Conservation (phyloP, 805 yeast genomes). For the Candida yuanshanica region DNA sequence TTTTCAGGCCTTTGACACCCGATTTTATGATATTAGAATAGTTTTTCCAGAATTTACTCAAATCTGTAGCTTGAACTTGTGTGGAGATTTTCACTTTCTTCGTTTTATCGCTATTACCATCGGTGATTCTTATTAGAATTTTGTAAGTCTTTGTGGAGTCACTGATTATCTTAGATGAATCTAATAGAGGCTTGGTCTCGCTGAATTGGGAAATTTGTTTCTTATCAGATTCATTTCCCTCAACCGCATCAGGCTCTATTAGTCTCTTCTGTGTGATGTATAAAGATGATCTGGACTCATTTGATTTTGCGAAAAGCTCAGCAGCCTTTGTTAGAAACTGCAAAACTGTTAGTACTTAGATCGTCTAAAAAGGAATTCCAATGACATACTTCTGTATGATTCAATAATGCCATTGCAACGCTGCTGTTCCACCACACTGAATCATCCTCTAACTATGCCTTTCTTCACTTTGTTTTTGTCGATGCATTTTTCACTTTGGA, state of each 20-base stretch:
- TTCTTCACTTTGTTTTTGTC: background rate
- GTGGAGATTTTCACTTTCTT: conserved; percentile 64
- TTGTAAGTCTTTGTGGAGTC: conserved; percentile 39
- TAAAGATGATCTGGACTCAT: conserved; percentile 42
- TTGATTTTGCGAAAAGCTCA: conserved; percentile 25
- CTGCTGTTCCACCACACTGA: background rate
- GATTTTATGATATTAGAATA: conserved; percentile 64
- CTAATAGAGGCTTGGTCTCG: conserved; percentile 16
- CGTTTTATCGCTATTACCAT: conserved; percentile 46
- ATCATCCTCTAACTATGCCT: too few relatives aligned
- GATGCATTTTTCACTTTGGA: background rate
- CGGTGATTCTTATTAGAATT: conserved; percentile 61
- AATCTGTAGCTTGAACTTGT: conserved; percentile 51
- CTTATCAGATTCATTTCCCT: conserved; percentile 16
- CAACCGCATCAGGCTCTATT: conserved; percentile 24
- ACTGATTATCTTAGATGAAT: conserved; percentile 24
- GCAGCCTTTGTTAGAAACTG: conserved; percentile 24
- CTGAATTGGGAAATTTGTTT: conserved; percentile 22
- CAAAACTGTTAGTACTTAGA: background rate
- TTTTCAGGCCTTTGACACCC: conserved; percentile 71
- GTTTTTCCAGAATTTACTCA: conserved; percentile 72
- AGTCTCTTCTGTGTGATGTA: conserved; percentile 57
- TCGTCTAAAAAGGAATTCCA: too few relatives aligned
- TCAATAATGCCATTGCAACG: conserved; percentile 11
- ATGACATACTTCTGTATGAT: conserved; percentile 16